Conservation (phyloP, 768 basidiomycete species). For the Leucosporidium scottii region DNA sequence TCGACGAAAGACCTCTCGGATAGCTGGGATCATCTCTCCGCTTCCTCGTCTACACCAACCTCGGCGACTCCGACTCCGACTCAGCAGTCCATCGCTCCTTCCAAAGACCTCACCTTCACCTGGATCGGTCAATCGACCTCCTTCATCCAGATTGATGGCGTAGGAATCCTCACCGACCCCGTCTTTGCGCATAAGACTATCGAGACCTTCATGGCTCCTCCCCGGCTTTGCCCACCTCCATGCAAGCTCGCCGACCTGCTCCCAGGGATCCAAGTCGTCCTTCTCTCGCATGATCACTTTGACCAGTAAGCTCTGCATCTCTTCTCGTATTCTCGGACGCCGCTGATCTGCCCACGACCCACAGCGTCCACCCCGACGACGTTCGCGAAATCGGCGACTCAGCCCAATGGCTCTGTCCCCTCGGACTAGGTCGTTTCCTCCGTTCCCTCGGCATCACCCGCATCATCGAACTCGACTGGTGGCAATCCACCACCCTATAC, state of each 20-base stretch:
- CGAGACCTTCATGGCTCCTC: neutral
- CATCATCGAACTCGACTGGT: constrained; percentile 43
- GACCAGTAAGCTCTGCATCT: constrained; percentile 34
- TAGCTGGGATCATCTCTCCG: neutral
- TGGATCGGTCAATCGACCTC: constrained; percentile 44
- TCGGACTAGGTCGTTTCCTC: constrained; percentile 39
- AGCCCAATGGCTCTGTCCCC: constrained; percentile 42
- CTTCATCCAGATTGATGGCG: constrained; percentile 40
- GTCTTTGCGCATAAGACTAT: constrained; percentile 36
- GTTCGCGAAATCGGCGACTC: constrained; percentile 40
- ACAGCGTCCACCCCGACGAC: constrained; percentile 36
- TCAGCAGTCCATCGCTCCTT: constrained; percentile 22
- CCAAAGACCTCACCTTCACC: constrained; percentile 34
- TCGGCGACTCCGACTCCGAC: constrained; percentile 3
- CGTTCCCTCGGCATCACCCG: constrained; percentile 36
- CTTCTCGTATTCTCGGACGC: too few relatives aligned
- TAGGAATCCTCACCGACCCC: constrained; percentile 42
- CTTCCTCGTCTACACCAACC: constrained; percentile 8
- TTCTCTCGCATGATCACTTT: constrained; percentile 43
- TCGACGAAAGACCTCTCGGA: neutral
- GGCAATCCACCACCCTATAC: constrained; percentile 37
- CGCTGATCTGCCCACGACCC: too few relatives aligned
- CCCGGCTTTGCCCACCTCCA: neutral
- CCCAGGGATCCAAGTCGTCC: constrained; percentile 39
- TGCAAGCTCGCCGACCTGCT: constrained; percentile 2